Evolutionary conservation across 2,329 filamentous ascomycete genomes (phyloP).

Genomic region (Phyllosticta citriasiana): DNA sequence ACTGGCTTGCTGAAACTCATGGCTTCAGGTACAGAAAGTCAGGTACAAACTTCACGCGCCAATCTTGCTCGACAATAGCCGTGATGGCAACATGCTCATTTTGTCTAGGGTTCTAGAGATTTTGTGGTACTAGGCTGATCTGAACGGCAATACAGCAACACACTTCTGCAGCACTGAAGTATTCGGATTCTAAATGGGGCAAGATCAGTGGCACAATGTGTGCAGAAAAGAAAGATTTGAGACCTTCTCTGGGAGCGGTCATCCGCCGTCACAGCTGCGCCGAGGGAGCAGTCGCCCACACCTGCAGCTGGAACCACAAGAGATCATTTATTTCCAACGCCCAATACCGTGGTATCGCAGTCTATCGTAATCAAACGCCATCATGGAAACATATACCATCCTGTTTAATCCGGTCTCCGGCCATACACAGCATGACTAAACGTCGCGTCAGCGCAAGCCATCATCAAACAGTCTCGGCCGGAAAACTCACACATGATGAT

Average conservation of each 20-base stretch:
- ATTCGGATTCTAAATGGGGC: no score
- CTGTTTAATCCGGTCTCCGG: slow-evolving; percentile 1
- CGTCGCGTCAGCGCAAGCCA: not conserved
- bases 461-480: not conserved
- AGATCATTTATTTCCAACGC: no score
- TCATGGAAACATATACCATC: not conserved
- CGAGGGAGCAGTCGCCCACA: no score
- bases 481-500: slow-evolving; percentile 5
- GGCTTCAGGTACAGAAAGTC: not conserved
- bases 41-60: not conserved
- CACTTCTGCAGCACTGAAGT: no score
- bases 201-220: no score
- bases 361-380: not conserved
- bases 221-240: no score
- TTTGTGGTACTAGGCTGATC: no score
- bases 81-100: not conserved
- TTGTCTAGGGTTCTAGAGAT: not conserved
- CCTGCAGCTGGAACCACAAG: no score
- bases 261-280: no score
- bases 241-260: no score
- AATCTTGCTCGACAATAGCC: not conserved
- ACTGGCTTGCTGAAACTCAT: not conserved
- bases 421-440: slow-evolving; percentile 5
- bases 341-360: no score
- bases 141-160: no score